Evolutionary conservation across 2,329 filamentous ascomycete genomes (phyloP), one percentile per base, ranked within the genome.

Genomic region (Amesomyces nigricolor): DNA sequence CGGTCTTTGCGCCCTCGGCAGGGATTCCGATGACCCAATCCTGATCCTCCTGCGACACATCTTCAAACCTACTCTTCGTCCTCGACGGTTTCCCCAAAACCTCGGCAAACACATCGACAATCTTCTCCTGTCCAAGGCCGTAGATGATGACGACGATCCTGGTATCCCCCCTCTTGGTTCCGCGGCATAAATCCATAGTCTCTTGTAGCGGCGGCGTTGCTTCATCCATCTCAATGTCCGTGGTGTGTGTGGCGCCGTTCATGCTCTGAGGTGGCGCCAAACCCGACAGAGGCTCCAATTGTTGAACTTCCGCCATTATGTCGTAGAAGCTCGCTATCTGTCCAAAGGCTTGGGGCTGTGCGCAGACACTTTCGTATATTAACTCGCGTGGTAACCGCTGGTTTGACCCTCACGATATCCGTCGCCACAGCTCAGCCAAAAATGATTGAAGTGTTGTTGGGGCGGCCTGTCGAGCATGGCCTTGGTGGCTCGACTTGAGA

Each of bases 81-180:
- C 78, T 80, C 71, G 81, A 86, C 17, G 85, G 80, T 67, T 91
- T 89, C 13, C 89, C 89, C 42, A 94, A 72, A 7, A 92, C 85
- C 64, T 92, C 87, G 26, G 89, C 88, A 63, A 91, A 87, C 35
- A 88, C 74, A 19, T 82, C 81, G 29, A 91, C 83, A 60, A 94
- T 88, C 40, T 80, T 78, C 57, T 91, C 86, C 68, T 92, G 87
- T 16, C 82, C 85, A 19, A 76, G 75, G 10, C 86, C 83, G 68
- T 86, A 89, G 16, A 92, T 71, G 57, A 94, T 82, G 35, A 83
- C 79, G 29, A 82, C 80, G 47, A 79, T 82, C 53, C 82, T 76
- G 8, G 74, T 74, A 62, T 85, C 82, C 26, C 81, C 82, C 38
- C 68, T 71, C 57, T 75, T 72, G 7, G 79, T 72, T 4, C 74